Base-by-base conservation (phyloP, 2,329 filamentous ascomycete genomes). In the Aspergillus sp. region DNA sequence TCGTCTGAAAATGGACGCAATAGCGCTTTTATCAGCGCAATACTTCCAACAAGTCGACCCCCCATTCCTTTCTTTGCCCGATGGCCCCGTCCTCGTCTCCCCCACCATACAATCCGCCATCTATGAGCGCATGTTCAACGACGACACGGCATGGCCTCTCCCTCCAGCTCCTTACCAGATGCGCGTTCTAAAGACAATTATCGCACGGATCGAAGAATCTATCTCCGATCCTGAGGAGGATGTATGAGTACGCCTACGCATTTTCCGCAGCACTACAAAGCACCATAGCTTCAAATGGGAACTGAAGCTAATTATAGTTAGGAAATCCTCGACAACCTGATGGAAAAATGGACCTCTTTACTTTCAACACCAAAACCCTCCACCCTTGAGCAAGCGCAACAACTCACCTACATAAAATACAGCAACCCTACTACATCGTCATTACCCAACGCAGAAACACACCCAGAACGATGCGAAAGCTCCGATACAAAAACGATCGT, bases 151-250 rank as follows among this genome's bases (percentile, higher is more conserved):
- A 49, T 73, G 77, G 50, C 82, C 84, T 66, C 77, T 84, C 7
- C 89, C 90, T 17, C 88, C 90, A 7, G 77, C 80, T 19, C 79
- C 87, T 52, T 96, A 96, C 70, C 86, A 87, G 64, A 74, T 89
- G 15, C 83, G 86, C 58, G 83, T 91, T 1, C 75, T 97, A 52
- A 96, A 96, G 71, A 79, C 85, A 61, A 80, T 97, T 35, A 77
- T 91, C 12, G 75, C 80, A 7, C 84, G 80, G 56, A 86, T 96
- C 52, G 91, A 96, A 73, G 77, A 81, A 31, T 84, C 88, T 35
- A 91, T 96, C 48, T 81, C 85, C 57, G 86, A 96, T 72, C 93
- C 91, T 74, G 90, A 96, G 66, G 82, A 90, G 81, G 86, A 96
- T 88, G 93, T 96, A 88, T 70, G 73, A 66, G 52, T 54, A 58